These are phyloP conservation scores for Xylaria intraflava DNA, from an alignment of 495 filamentous ascomycete genomes.

Conservation along the genomic window DNA sequence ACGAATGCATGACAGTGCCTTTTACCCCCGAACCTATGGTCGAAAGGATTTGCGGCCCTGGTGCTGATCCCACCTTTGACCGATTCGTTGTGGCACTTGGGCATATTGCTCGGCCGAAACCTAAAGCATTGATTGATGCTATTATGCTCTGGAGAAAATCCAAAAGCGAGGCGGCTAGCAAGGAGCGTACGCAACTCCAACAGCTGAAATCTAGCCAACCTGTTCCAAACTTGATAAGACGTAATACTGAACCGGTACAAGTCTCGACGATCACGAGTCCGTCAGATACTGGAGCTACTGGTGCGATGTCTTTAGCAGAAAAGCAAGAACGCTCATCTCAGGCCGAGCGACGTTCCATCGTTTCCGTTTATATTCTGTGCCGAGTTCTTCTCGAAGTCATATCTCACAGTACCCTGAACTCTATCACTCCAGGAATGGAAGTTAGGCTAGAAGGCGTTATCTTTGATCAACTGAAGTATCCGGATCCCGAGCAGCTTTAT, in stretches of 20 bases:
- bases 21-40: conserved; percentile 73
- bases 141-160: conserved; percentile 96
- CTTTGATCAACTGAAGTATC: conserved; percentile 80
- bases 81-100: conserved; percentile 89
- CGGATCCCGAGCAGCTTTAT: conserved; percentile 75
- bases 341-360: conserved; percentile 78
- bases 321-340: conserved; percentile 64
- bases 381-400: conserved; percentile 91
- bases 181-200: conserved; percentile 52
- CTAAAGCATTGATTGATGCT: conserved; percentile 90
- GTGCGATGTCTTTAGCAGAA: conserved; percentile 39
- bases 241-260: conserved; percentile 46
- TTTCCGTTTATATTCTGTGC: conserved; percentile 92
- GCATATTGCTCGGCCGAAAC: conserved; percentile 87
- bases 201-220: conserved; percentile 44
- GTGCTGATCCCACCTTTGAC: conserved; percentile 85
- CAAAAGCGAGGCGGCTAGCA: conserved; percentile 79
- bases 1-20: conserved; percentile 67
- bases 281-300: conserved; percentile 7
- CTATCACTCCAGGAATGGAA: conserved; percentile 81
- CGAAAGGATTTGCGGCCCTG: conserved; percentile 82
- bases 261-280: conserved; percentile 20
- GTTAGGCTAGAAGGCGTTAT: conserved; percentile 89
- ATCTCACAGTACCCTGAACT: conserved; percentile 73
- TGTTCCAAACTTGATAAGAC: conserved; percentile 32